A percentile compares a stretch with the other conserved stretches of the same genome.
Evolutionary conservation across 257 asterid genomes (phyloP).

Genomic region (Solanum sejunctum): DNA sequence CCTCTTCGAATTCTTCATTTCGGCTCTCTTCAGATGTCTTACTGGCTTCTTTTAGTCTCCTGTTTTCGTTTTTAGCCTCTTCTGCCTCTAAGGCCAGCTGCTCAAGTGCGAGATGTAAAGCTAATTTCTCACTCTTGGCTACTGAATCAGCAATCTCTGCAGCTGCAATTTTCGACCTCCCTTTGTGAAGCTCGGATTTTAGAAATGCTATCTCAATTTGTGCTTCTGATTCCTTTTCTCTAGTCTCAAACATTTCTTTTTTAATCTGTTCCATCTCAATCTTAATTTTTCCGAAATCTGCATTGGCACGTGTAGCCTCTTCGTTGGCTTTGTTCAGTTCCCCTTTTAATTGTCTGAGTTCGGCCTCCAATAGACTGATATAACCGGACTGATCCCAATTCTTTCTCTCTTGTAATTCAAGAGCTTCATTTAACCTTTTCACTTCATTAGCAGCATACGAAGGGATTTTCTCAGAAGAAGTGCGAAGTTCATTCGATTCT

Average conservation of each 20-base stretch:
- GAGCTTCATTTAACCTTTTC: constrained; percentile 11
- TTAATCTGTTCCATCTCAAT: constrained; percentile 20
- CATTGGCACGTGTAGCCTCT: background rate
- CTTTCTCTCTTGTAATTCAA: constrained; percentile 19
- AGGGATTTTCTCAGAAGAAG: constrained; percentile 12
- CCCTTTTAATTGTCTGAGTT: constrained; percentile 14
- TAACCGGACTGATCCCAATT: constrained; percentile 22
- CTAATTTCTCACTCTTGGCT: constrained; percentile 31
- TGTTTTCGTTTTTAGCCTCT: constrained; percentile 29
- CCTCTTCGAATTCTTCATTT: background rate
- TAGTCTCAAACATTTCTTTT: constrained; percentile 1
- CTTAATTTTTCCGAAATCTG: background rate
- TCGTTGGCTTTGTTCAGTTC: constrained; percentile 11
- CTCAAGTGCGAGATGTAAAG: constrained; percentile 31
- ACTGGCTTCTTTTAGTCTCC: constrained; percentile 10
- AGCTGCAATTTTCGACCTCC: constrained; percentile 28
- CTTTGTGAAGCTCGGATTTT: constrained; percentile 40
- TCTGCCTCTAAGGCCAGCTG: constrained; percentile 41
- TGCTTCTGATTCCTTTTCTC: constrained; percentile 27
- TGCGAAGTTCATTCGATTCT: constrained; percentile 14
- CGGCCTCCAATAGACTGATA: constrained; percentile 20
- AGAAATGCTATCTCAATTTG: constrained; percentile 35
- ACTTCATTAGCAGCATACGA: constrained; percentile 17
- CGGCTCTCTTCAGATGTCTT: constrained; percentile 7
- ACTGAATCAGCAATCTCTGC: constrained; percentile 37